These are phyloP conservation scores for Antitrichia curtipendula DNA, from an alignment of 225 moss, liverwort and hornwort species.

Conservation along the genomic window DNA sequence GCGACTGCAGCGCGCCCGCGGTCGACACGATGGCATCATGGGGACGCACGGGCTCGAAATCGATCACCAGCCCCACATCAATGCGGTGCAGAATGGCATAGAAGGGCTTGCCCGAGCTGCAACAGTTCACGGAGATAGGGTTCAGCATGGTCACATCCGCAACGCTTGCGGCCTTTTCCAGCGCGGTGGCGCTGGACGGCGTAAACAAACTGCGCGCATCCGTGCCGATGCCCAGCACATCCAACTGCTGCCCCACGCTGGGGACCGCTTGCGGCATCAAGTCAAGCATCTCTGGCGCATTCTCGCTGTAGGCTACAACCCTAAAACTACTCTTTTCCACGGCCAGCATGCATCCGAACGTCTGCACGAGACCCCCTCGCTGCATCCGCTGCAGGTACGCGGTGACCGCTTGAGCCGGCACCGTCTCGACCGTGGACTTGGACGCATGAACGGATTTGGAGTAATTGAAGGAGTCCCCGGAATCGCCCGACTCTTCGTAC, in stretches of 20 bases:
- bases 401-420: slow-evolving; percentile 44
- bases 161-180: slow-evolving; percentile 29
- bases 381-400: slow-evolving; percentile 59
- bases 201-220: slow-evolving; percentile 38
- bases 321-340: slow-evolving; percentile 50
- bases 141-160: slow-evolving; percentile 43
- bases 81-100: slow-evolving; percentile 51
- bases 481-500: slow-evolving; percentile 49
- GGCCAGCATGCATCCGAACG: slow-evolving; percentile 40
- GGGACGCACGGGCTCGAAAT: slow-evolving; percentile 40
- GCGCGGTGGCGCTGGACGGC: slow-evolving; percentile 18
- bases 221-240: slow-evolving; percentile 25
- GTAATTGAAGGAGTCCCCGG: slow-evolving; percentile 43
- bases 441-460: slow-evolving; percentile 31
- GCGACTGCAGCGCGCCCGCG: slow-evolving; percentile 40
- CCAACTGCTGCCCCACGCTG: slow-evolving; percentile 28
- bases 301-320: slow-evolving; percentile 48
- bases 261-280: slow-evolving; percentile 37
- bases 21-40: slow-evolving; percentile 35
- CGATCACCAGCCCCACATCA: slow-evolving; percentile 41
- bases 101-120: slow-evolving; percentile 45
- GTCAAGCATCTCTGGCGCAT: slow-evolving; percentile 61
- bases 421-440: slow-evolving; percentile 25
- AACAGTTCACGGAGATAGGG: slow-evolving; percentile 42
- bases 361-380: slow-evolving; percentile 40